Evolutionary conservation across 2,329 filamentous ascomycete species (phyloP), one percentile per base, ranked within the genome.

Genomic region (Acephala macrosclerotiorum): DNA sequence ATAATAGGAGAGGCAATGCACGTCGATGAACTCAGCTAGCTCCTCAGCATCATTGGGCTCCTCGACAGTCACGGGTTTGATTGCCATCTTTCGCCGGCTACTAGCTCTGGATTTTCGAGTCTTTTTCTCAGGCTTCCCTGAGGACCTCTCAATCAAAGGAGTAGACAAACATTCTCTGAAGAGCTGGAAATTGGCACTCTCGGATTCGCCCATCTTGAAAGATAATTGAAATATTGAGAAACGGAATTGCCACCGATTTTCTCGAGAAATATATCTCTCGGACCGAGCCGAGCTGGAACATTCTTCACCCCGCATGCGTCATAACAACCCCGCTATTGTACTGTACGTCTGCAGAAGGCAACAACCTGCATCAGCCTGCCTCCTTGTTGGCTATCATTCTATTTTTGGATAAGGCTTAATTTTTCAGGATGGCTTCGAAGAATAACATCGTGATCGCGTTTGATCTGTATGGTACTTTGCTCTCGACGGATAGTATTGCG

Each of bases 151-250:
- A 60, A 95, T 85, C 14, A 96, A 81, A 0, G 87, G 84, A 18
- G 87, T 86, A 9, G 91, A 91, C 67, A 96, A 81, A 74, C 87
- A 92, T 73, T 96, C 93, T 61, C 90, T 84, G 77, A 96, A 94
- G 56, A 88, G 80, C 60, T 88, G 85, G 75, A 87, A 90, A 72
- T 92, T 92, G 45, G 78, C 72, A 59, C 81, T 78, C 63, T 81
- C 75, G 18, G 75, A 75, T 49, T 71, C 58, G 26, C 68, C 40
- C 61, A 70, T 70, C 26, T 26, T 61, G 33, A 33, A 38, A 9
- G n/a, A 16, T 26, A 18, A 53, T 33, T 36, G 7, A 11, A 16
- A n/a, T 33, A 7, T 22, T 25, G 2, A 33, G 26, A n/a, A 53
- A 3, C 6, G 12, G 3, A 29, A 18, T 53, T 29, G 25, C 11